phyloP scores from a whole-genome alignment of 352 stramenopile genomes.

The Pythium oligandrum region DNA sequence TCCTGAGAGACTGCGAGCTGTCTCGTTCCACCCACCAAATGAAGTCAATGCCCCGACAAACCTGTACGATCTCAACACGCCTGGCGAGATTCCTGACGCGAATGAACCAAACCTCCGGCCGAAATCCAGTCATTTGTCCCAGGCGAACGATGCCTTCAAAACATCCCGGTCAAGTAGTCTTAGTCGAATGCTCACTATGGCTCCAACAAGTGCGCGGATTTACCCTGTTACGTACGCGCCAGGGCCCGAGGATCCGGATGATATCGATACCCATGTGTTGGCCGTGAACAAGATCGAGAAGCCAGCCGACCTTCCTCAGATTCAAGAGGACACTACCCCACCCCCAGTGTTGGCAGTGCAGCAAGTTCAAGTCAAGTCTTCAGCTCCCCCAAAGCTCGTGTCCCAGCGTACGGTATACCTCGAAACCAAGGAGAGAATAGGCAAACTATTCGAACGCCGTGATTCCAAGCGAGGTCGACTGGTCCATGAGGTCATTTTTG shows the following conservation, averaged over 20 bases:
- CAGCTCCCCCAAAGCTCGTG: no score
- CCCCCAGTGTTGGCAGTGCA: no score
- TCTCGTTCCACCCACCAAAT: background rate
- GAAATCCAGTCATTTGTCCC: no score
- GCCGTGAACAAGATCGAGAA: background rate
- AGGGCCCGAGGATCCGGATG: background rate
- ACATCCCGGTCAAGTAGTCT: slow-evolving; percentile 10
- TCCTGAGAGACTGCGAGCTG: no score
- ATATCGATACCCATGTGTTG: background rate
- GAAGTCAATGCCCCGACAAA: background rate
- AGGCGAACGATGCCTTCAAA: no score
- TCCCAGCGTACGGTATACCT: slow-evolving; percentile 17
- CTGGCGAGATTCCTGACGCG: no score
- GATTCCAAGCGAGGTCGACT: slow-evolving; percentile 31
- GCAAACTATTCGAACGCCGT: slow-evolving; percentile 28
- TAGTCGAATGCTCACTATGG: slow-evolving; percentile 1
- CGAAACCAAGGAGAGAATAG: slow-evolving; percentile 30
- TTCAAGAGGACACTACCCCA: no score
- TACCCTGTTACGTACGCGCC: slow-evolving; percentile 13
- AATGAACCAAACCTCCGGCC: no score
- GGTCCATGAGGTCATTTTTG: slow-evolving; percentile 39
- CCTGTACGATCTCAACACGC: no score
- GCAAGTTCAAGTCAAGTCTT: no score
- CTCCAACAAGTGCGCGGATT: slow-evolving; percentile 5
- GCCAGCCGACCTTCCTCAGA: no score